Evolutionary conservation across 306 rosid genomes (phyloP), one percentile per base, ranked within the genome.

Genomic region (Cucurbita moschata): DNA sequence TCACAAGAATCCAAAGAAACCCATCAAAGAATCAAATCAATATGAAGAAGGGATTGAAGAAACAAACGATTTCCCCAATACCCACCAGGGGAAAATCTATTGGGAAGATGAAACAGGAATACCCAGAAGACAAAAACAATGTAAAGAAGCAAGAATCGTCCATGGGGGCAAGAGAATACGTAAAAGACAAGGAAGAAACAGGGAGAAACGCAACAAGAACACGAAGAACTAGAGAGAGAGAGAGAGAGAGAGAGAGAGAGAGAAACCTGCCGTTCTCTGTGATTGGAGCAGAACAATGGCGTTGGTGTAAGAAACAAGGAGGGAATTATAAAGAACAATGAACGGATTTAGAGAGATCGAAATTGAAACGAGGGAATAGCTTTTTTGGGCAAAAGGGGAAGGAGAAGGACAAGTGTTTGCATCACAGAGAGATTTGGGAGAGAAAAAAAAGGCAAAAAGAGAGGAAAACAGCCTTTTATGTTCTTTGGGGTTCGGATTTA

Each of bases 231-330:
- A 30, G 55, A 30, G 57, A 23, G 40, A 69, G 58, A 56, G 60
- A 70, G 76, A 16, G 19, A 12, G 52, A 69, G 58, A 54, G 71
- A 50, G 15, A 69, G 11, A 7, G 73, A 51, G 11, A 8, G 13
- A 35, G 65, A 73, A 65, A 87, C 87, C 96, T 68, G 53, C 37
- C 39, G 42, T 35, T 62, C 21, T 77, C 79, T 66, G 58, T 58
- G 68, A 73, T 80, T 71, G 73, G 39, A 64, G 92, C 10, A 78
- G 69, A n/a, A 54, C 75, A 60, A 73, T 60, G 26, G 72, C 52
- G 57, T 66, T 47, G 19, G 59, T 37, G 60, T 65, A 64, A 79
- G 80, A 59, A 61, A 74, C 30, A 46, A 61, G 30, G 38, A 8
- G 43, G 40, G 83, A 79, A 72, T 26, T 46, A 15, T 30, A 58